Conservation (phyloP, 495 filamentous ascomycete species). For the Trichoderma erinaceum region DNA sequence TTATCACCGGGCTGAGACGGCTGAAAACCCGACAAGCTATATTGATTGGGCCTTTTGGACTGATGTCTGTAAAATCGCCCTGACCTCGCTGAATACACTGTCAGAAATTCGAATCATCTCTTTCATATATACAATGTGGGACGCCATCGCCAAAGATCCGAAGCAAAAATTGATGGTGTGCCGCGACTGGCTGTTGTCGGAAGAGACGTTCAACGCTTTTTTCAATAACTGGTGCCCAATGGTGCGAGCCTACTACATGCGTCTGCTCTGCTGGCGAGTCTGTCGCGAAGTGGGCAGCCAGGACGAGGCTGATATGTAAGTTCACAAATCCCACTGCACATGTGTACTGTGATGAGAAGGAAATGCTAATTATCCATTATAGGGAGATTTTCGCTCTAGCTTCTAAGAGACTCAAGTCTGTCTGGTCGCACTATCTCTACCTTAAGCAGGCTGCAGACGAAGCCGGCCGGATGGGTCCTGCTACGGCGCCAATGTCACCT, state of each 20-base stretch:
- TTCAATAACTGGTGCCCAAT: slow-evolving; percentile 99
- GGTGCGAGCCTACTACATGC: slow-evolving; percentile 94
- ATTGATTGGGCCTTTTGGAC: slow-evolving; percentile 90
- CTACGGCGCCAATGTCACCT: slow-evolving; percentile 77
- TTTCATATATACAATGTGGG: slow-evolving; percentile 80
- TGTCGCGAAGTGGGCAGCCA: slow-evolving; percentile 68
- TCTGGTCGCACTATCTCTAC: slow-evolving; percentile 76
- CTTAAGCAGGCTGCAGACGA: slow-evolving; percentile 58
- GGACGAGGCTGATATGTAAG: slow-evolving; percentile 65
- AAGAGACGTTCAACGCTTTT: slow-evolving; percentile 70
- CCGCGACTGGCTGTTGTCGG: slow-evolving; percentile 71
- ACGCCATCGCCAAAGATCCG: slow-evolving; percentile 59
- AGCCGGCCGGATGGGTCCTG: slow-evolving; percentile 50
- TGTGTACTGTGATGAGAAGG: neutral
- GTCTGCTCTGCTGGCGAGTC: slow-evolving; percentile 86
- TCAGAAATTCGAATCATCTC: slow-evolving; percentile 86
- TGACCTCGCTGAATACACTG: slow-evolving; percentile 85
- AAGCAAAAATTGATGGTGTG: slow-evolving; percentile 67
- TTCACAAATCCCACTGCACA: slow-evolving; percentile 18
- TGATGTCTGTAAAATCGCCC: slow-evolving; percentile 73
- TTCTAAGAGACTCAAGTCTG: slow-evolving; percentile 59
- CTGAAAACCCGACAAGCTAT: slow-evolving; percentile 43
- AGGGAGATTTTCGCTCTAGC: slow-evolving; percentile 65
- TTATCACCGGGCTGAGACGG: slow-evolving; percentile 32
- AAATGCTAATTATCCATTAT: slow-evolving; percentile 23